Percentiles rank a stretch among this genome's conserved stretches.
Evolutionary conservation across 1,284 basidiomycete genomes (phyloP).

Genomic region (Austroboletus novae-zelandiae): DNA sequence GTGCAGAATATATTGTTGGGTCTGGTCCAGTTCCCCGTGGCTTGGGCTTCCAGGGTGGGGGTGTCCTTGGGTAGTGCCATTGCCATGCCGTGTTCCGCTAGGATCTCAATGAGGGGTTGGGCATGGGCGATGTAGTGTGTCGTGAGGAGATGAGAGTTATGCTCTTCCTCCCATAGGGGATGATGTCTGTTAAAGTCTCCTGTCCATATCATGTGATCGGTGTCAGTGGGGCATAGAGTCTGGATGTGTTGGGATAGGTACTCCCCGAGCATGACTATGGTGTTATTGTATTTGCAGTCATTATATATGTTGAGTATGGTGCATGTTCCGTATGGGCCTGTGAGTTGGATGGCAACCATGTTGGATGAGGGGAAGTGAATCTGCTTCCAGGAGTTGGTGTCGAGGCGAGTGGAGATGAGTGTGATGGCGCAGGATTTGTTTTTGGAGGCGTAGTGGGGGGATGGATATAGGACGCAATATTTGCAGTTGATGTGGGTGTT

Average conservation of each 20-base stretch:
- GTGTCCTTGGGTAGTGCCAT: conserved; percentile 1
- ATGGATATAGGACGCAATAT: too few relatives aligned
- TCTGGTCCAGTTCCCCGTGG: conserved; percentile 2
- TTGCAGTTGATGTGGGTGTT: too few relatives aligned
- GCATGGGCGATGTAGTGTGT: conserved; percentile 6
- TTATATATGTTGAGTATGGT: conserved; percentile 4
- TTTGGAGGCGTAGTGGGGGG: too few relatives aligned
- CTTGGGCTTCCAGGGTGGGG: neutral
- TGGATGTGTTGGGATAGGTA: neutral
- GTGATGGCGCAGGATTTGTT: too few relatives aligned
- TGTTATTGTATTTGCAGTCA: neutral
- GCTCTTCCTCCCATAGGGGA: conserved; percentile 41
- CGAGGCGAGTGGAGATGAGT: too few relatives aligned
- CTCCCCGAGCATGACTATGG: neutral
- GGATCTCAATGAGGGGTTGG: neutral
- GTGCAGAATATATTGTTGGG: conserved; percentile 13
- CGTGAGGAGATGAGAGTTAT: conserved; percentile 26
- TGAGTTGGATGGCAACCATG: too few relatives aligned
- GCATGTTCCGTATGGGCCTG: neutral
- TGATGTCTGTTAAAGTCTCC: conserved; percentile 35
- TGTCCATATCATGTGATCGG: conserved; percentile 25
- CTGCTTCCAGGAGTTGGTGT: too few relatives aligned
- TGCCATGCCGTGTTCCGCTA: neutral
- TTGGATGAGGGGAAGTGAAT: too few relatives aligned
- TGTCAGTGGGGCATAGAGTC: neutral